Conservation (phyloP, 148 eudicot genomes). For the Pouteria glomerata region DNA sequence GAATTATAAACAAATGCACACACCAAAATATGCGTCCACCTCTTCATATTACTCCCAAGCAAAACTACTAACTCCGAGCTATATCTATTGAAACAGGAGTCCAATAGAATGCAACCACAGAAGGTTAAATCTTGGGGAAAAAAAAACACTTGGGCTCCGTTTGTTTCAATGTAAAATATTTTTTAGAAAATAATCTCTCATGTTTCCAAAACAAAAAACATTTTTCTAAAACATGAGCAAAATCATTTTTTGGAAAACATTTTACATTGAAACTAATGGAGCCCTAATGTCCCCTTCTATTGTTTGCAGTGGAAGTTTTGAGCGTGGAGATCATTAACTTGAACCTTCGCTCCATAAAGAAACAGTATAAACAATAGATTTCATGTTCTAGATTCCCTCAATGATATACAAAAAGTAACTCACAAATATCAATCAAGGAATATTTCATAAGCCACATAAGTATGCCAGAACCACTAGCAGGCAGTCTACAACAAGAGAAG, state of each 20-base stretch:
- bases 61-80: background rate
- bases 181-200: too few relatives aligned
- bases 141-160: too few relatives aligned
- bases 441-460: background rate
- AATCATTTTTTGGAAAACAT: too few relatives aligned
- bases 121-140: too few relatives aligned
- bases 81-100: too few relatives aligned
- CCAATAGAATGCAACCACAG: too few relatives aligned
- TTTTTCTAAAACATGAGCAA: too few relatives aligned
- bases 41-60: constrained; percentile 2
- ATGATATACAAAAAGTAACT: background rate
- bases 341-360: background rate
- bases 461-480: background rate
- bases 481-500: background rate
- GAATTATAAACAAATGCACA: background rate
- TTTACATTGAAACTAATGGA: too few relatives aligned
- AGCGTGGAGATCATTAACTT: background rate
- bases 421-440: background rate
- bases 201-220: too few relatives aligned
- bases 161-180: too few relatives aligned
- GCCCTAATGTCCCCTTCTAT: too few relatives aligned
- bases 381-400: background rate
- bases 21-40: background rate
- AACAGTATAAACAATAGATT: background rate
- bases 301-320: too few relatives aligned